Evolutionary conservation across 768 basidiomycete species (phyloP).

Genomic region (Fomitopsis serialis): DNA sequence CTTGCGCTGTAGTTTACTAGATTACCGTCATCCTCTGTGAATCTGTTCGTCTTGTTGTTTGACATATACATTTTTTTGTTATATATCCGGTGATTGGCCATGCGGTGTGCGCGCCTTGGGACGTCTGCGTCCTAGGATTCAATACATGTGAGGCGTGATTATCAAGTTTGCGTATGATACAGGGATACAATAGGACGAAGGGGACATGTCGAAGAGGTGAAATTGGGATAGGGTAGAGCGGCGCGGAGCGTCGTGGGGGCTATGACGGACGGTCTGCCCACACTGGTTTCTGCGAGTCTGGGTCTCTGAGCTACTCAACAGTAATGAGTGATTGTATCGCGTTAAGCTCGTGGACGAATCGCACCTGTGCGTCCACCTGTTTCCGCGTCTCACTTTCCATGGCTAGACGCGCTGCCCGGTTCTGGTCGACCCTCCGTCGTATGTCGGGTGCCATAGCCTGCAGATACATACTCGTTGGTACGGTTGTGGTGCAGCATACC

Average conservation of each 20-base stretch:
- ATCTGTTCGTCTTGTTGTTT: no score
- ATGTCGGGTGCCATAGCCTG: slow-evolving; percentile 34
- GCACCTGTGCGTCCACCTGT: slow-evolving; percentile 25
- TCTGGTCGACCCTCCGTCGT: slow-evolving; percentile 30
- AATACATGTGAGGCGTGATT: no score
- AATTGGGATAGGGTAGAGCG: neutral
- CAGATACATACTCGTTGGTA: no score
- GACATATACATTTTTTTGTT: no score
- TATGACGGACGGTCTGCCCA: slow-evolving; percentile 26
- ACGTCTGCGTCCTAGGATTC: no score
- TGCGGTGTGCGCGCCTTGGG: no score
- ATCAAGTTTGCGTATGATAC: no score
- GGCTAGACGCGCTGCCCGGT: slow-evolving; percentile 28
- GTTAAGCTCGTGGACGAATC: neutral
- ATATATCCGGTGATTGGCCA: no score
- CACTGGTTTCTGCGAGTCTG: slow-evolving; percentile 30
- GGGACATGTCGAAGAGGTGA: neutral
- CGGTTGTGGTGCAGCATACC: no score
- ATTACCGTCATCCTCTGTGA: no score
- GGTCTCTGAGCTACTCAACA: slow-evolving; percentile 23
- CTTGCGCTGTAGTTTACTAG: no score
- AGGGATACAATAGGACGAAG: no score
- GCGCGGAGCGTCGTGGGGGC: neutral
- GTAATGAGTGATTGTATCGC: neutral
- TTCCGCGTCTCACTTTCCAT: slow-evolving; percentile 25